These are phyloP conservation scores for Diaporthe eres DNA, from an alignment of 2,329 filamentous ascomycete genomes.

Conservation along the genomic window DNA sequence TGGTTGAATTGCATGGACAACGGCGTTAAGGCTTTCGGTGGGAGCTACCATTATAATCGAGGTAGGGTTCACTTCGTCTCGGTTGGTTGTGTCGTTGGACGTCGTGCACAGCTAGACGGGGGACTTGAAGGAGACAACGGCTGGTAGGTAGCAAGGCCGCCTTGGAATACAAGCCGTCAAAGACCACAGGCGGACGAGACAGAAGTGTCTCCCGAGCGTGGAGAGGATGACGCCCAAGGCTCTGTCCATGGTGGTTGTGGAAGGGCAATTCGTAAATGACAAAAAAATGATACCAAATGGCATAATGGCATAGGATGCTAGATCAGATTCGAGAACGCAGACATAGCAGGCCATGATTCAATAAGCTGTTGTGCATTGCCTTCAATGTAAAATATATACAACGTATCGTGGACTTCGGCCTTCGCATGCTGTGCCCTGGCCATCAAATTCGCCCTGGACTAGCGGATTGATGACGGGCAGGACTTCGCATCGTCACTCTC, in stretches of 20 bases:
- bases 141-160: not conserved
- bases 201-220: not conserved
- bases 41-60: conserved; percentile 30
- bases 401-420: not conserved
- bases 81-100: conserved; percentile 14
- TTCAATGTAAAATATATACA: not conserved
- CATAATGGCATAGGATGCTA: conserved; percentile 22
- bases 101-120: not conserved
- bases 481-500: too few species aligned
- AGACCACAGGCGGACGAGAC: not conserved
- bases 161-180: conserved; percentile 7
- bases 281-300: conserved; percentile 36
- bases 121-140: not conserved
- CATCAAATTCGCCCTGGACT: not conserved
- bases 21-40: conserved; percentile 36
- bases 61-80: not conserved
- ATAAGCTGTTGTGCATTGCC: not conserved
- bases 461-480: too few species aligned
- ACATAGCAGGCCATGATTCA: not conserved
- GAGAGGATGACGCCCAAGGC: too few species aligned
- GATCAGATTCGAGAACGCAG: not conserved
- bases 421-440: not conserved
- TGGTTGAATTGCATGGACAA: conserved; percentile 37
- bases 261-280: not conserved
- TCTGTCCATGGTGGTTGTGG: not conserved